Evolutionary conservation across 371 early-diverging fungal genomes (phyloP).

Genomic region (Choanephora cucurbitarum): DNA sequence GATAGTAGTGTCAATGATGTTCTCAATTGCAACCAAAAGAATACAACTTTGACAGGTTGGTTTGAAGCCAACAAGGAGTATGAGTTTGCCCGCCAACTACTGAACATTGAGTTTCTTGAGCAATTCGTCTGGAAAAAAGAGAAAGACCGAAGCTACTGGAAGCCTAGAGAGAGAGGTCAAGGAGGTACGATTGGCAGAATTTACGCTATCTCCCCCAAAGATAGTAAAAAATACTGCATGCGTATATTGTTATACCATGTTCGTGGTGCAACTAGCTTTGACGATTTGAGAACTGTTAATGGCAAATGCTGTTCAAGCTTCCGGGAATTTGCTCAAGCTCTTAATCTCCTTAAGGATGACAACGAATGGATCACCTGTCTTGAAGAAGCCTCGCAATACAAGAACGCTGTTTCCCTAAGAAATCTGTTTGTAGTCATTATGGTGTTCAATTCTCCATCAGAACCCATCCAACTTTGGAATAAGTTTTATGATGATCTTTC

Average conservation of each 20-base stretch:
- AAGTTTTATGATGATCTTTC: no score
- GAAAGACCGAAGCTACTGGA: neutral
- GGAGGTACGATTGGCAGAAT: conserved; percentile 22
- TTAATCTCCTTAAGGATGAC: no score
- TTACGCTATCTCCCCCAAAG: conserved; percentile 7
- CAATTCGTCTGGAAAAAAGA: neutral
- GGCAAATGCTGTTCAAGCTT: no score
- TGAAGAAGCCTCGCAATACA: no score
- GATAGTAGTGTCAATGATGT: conserved; percentile 10
- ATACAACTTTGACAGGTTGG: conserved; percentile 20
- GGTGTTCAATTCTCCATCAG: no score
- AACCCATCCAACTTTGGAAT: no score
- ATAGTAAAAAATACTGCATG: conserved; percentile 17
- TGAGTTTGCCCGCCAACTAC: neutral
- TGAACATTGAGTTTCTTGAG: neutral
- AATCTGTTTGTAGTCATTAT: no score
- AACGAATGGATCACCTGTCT: no score
- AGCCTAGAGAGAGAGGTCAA: conserved; percentile 5
- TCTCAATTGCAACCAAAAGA: neutral
- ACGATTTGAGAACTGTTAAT: conserved; percentile 12
- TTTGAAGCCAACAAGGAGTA: neutral
- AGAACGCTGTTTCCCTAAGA: no score
- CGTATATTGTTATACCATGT: conserved; percentile 14
- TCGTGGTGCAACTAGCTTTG: conserved; percentile 13
- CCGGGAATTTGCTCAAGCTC: no score